These are phyloP conservation scores for Acmispon strigosus DNA, from an alignment of 306 rosid genomes.

Conservation along the genomic window DNA sequence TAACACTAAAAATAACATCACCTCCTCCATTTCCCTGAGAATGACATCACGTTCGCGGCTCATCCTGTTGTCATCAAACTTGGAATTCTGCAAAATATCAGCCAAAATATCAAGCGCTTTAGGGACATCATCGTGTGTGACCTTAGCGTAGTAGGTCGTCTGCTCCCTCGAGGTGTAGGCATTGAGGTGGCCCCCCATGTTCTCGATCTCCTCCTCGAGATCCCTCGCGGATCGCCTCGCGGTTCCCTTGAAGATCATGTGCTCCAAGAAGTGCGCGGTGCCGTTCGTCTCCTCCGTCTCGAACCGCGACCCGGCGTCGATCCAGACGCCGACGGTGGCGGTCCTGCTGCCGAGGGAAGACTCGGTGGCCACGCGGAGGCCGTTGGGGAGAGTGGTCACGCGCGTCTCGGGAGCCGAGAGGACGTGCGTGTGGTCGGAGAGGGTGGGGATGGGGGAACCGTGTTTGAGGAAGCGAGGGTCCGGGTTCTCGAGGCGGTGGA, in stretches of 20 bases:
- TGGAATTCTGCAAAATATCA: conserved; percentile 85
- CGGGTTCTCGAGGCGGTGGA: conserved; percentile 54
- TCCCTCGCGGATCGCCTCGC: conserved; percentile 49
- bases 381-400: conserved; percentile 59
- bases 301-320: conserved; percentile 82
- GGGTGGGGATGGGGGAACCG: conserved; percentile 64
- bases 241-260: conserved; percentile 88
- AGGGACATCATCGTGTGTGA: conserved; percentile 56
- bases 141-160: conserved; percentile 84
- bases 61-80: conserved; percentile 63
- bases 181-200: conserved; percentile 82
- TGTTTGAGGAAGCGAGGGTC: conserved; percentile 76
- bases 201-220: conserved; percentile 82
- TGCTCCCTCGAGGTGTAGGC: conserved; percentile 93
- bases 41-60: conserved; percentile 79
- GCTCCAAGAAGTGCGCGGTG: conserved; percentile 82
- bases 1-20: neutral
- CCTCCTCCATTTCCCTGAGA: conserved; percentile 97
- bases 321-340: conserved; percentile 86
- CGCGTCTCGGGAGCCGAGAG: conserved; percentile 71
- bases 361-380: conserved; percentile 77
- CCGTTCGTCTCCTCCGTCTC: conserved; percentile 84
- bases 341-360: conserved; percentile 55
- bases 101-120: conserved; percentile 68
- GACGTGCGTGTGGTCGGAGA: conserved; percentile 47